Evolutionary conservation across 2,329 filamentous ascomycete genomes (phyloP).

Genomic region (Pseudogymnoascus sp.): DNA sequence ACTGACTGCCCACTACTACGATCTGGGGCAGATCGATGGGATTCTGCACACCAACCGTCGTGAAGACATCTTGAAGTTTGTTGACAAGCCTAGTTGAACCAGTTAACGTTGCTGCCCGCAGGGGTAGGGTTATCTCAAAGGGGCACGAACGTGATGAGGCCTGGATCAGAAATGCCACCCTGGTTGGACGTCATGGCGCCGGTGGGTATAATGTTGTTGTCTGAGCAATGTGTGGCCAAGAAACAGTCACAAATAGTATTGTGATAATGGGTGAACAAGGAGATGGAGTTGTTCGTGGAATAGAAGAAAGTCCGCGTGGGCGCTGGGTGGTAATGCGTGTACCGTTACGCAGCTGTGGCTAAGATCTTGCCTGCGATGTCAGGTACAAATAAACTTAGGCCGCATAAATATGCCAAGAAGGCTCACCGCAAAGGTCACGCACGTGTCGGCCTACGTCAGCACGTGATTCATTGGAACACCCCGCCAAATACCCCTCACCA

Average conservation of each 20-base stretch:
- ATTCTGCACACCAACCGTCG: constrained; percentile 97
- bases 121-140: constrained; percentile 14
- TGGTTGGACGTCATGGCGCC: constrained; percentile 23
- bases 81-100: constrained; percentile 65
- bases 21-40: constrained; percentile 98
- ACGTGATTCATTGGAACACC: not conserved
- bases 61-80: constrained; percentile 98
- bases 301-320: constrained; percentile 5
- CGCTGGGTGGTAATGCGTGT: not conserved
- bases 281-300: not conserved
- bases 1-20: constrained; percentile 95
- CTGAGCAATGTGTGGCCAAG: not conserved
- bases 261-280: not conserved
- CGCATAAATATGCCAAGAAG: not conserved
- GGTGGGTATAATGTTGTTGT: constrained; percentile 9
- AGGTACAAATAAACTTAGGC: not conserved
- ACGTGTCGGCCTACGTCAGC: not conserved
- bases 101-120: constrained; percentile 22
- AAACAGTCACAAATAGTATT: not conserved
- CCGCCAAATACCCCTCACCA: not conserved
- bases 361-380: constrained; percentile 1
- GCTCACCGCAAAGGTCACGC: not conserved
- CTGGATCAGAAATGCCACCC: constrained; percentile 58
- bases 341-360: constrained; percentile 7
- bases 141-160: constrained; percentile 51